phyloP scores from a whole-genome alignment of 2,329 filamentous ascomycete genomes.

The Penicillium olsonii region DNA sequence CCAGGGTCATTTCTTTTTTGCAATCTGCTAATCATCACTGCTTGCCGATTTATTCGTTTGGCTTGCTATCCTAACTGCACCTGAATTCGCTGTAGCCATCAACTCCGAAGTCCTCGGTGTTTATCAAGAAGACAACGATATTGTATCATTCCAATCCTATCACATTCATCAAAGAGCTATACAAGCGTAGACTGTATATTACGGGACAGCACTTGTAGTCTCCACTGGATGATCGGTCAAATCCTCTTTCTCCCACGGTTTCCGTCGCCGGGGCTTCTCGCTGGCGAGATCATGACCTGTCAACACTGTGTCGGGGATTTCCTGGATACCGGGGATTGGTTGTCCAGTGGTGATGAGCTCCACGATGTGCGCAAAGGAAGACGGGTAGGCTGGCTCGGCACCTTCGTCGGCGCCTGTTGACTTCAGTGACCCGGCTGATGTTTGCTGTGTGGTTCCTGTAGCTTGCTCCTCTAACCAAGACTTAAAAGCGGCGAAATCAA shows the following conservation, averaged over 20 bases:
- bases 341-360: slow-evolving; percentile 80
- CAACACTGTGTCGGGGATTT: slow-evolving; percentile 80
- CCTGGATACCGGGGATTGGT: slow-evolving; percentile 80
- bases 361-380: slow-evolving; percentile 81
- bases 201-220: slow-evolving; percentile 6
- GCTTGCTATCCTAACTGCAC: slow-evolving; percentile 14
- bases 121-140: slow-evolving; percentile 8
- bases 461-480: slow-evolving; percentile 53
- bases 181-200: neutral
- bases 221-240: slow-evolving; percentile 1
- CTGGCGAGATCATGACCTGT: slow-evolving; percentile 65
- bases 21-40: slow-evolving; percentile 13
- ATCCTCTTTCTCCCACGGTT: slow-evolving; percentile 77
- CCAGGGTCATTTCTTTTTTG: slow-evolving; percentile 5
- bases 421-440: slow-evolving; percentile 10
- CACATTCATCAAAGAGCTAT: neutral
- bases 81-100: slow-evolving; percentile 8
- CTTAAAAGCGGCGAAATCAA: slow-evolving; percentile 70
- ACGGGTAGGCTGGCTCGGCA: slow-evolving; percentile 68
- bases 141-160: slow-evolving; percentile 15
- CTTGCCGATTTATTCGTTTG: slow-evolving; percentile 21
- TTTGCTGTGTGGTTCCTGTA: neutral
- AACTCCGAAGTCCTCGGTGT: slow-evolving; percentile 3
- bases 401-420: slow-evolving; percentile 7
- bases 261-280: slow-evolving; percentile 57